These are phyloP conservation scores for Bipolaris zeicola DNA, from an alignment of 2,329 filamentous ascomycete genomes.

Conservation along the genomic window DNA sequence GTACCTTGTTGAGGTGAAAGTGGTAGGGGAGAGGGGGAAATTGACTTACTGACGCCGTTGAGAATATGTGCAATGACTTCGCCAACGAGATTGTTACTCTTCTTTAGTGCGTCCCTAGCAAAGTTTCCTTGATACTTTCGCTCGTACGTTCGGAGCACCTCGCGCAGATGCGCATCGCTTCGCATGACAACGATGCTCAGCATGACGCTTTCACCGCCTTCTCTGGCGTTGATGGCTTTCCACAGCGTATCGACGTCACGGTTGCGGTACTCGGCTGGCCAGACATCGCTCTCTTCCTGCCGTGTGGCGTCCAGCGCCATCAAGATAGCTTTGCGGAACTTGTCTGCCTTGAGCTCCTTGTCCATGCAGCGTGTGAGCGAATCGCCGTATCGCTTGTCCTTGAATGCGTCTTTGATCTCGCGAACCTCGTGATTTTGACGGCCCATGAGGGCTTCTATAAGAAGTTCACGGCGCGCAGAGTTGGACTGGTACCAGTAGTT, in stretches of 20 bases:
- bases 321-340: constrained; percentile 88
- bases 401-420: constrained; percentile 85
- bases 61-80: constrained; percentile 94
- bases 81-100: constrained; percentile 90
- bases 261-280: constrained; percentile 61
- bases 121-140: constrained; percentile 77
- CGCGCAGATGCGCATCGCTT: constrained; percentile 80
- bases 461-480: constrained; percentile 79
- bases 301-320: constrained; percentile 80
- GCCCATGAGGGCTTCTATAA: constrained; percentile 93
- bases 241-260: constrained; percentile 75
- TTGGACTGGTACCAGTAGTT: constrained; percentile 97
- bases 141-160: constrained; percentile 80
- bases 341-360: constrained; percentile 90
- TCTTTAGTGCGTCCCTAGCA: constrained; percentile 82
- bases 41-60: constrained; percentile 72
- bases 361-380: constrained; percentile 84
- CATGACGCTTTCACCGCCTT: constrained; percentile 87
- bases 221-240: constrained; percentile 69
- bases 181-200: constrained; percentile 80
- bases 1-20: not conserved
- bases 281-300: constrained; percentile 77
- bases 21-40: not conserved
- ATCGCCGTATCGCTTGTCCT: constrained; percentile 88
- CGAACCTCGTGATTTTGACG: constrained; percentile 85